Evolutionary conservation across 208 protist genomes (phyloP), one percentile per base, ranked within the genome.

Genomic region (Vickermania spadyakhi): DNA sequence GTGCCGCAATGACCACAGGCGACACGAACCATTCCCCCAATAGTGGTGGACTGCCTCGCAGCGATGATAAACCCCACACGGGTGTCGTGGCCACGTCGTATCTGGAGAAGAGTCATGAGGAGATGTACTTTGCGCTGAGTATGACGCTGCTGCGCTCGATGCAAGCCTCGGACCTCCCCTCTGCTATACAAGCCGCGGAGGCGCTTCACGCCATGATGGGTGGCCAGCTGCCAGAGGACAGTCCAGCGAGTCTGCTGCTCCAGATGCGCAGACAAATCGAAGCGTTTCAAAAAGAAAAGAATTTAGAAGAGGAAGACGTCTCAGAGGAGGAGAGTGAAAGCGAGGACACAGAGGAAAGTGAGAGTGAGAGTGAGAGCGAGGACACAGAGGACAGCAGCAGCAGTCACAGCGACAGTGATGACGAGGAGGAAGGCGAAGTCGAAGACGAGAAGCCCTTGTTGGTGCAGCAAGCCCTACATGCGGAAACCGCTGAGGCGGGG

Each of bases 31-130:
- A n/a, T n/a, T n/a, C n/a, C n/a, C n/a, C n/a, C n/a, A n/a, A n/a
- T n/a, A n/a, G n/a, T n/a, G n/a, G n/a, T n/a, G n/a, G n/a, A n/a
- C n/a, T n/a, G n/a, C n/a, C n/a, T n/a, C n/a, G n/a, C n/a, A n/a
- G n/a, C n/a, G n/a, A n/a, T n/a, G n/a, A n/a, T n/a, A n/a, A n/a
- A n/a, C n/a, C 27, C 82, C 82, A 1, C 57, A 81, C 11, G 79
- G 87, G 41, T 60, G 28, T 31, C 79, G 88, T 66, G 68, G 89
- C 31, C 58, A 70, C 7, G 83, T n/a, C n/a, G n/a, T n/a, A n/a
- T 49, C 41, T 49, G 41, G 13, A 11, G 41, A 49, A 49, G 41
- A n/a, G n/a, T n/a, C 36, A 59, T 4, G 55, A 59, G 55, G 55
- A 59, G 26, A 4, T 45, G 55, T 59, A 59, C 55, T 41, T 59